A percentile compares a stretch with the other conserved stretches of the same genome.
phyloP scores from a whole-genome alignment of 2,329 filamentous ascomycete genomes.

The Fusarium drepaniforme region DNA sequence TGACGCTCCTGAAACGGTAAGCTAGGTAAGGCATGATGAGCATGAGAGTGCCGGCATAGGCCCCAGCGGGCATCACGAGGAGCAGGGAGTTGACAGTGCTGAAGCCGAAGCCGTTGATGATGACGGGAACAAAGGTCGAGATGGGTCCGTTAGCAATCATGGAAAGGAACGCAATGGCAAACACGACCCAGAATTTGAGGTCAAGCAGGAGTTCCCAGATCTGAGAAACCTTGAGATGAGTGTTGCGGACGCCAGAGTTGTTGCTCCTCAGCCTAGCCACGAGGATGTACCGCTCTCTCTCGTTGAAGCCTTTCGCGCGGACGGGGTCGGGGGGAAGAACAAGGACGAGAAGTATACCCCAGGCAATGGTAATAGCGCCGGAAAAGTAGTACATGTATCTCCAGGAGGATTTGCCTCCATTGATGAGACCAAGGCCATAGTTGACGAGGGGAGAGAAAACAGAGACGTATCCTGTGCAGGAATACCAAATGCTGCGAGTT shows the following conservation, averaged over 20 bases:
- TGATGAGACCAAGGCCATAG: conserved; percentile 60
- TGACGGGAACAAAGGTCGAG: conserved; percentile 58
- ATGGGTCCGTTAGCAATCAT: conserved; percentile 60
- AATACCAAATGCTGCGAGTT: conserved; percentile 52
- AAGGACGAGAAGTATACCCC: conserved; percentile 53
- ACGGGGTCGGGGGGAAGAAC: conserved; percentile 56
- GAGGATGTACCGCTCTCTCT: conserved; percentile 45
- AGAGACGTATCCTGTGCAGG: conserved; percentile 57
- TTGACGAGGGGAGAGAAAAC: conserved; percentile 61
- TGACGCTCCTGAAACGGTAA: conserved; percentile 49
- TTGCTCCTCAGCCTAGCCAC: conserved; percentile 46
- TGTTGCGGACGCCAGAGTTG: conserved; percentile 56
- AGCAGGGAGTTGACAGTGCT: conserved; percentile 57
- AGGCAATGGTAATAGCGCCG: conserved; percentile 55
- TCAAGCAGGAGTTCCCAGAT: conserved; percentile 51
- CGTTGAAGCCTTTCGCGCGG: conserved; percentile 46
- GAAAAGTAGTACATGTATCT: conserved; percentile 41
- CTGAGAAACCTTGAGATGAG: conserved; percentile 58
- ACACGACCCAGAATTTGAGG: conserved; percentile 55
- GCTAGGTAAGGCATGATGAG: conserved; percentile 55
- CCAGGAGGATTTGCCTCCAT: conserved; percentile 50
- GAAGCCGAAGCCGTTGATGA: conserved; percentile 59
- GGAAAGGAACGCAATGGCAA: conserved; percentile 50
- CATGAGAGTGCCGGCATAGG: conserved; percentile 51
- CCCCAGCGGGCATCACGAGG: conserved; percentile 50